Evolutionary conservation across 2,329 filamentous ascomycete species (phyloP).

Genomic region (Aureobasidium sp.): DNA sequence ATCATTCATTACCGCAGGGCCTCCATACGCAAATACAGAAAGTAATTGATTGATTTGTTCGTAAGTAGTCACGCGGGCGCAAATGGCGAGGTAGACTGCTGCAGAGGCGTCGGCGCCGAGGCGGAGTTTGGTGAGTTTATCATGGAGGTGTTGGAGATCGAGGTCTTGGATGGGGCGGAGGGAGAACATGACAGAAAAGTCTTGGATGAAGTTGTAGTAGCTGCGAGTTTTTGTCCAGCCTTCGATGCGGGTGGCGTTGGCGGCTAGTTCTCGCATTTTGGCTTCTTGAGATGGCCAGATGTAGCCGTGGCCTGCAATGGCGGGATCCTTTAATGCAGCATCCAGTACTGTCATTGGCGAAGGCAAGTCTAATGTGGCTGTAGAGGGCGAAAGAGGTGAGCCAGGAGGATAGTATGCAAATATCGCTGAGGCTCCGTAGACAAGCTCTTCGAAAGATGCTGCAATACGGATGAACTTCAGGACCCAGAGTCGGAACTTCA

Average conservation of each 20-base stretch:
- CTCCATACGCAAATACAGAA: constrained; percentile 51
- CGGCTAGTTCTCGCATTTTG: constrained; percentile 87
- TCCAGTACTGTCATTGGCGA: constrained; percentile 6
- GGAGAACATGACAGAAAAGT: constrained; percentile 38
- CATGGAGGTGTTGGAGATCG: constrained; percentile 92
- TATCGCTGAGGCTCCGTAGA: constrained; percentile 92
- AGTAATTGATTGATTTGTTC: constrained; percentile 77
- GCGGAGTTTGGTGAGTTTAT: constrained; percentile 86
- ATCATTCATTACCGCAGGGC: not conserved
- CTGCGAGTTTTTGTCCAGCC: constrained; percentile 97
- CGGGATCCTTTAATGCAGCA: constrained; percentile 30
- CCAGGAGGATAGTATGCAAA: constrained; percentile 64
- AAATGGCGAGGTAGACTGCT: constrained; percentile 85
- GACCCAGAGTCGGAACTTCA: constrained; percentile 97
- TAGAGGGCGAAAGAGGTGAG: constrained; percentile 19
- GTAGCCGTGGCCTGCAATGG: constrained; percentile 73
- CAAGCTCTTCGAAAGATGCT: constrained; percentile 93
- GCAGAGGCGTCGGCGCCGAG: constrained; percentile 79
- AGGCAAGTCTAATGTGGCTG: constrained; percentile 3
- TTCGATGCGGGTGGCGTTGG: constrained; percentile 93
- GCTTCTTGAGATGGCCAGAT: constrained; percentile 90
- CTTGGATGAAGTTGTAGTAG: constrained; percentile 89
- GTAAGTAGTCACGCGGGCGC: constrained; percentile 70
- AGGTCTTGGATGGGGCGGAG: constrained; percentile 74
- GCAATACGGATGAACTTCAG: constrained; percentile 92